Evolutionary conservation across 2,329 filamentous ascomycete genomes (phyloP).

Genomic region (Ophiognomonia clavigignenti-juglandacearum): DNA sequence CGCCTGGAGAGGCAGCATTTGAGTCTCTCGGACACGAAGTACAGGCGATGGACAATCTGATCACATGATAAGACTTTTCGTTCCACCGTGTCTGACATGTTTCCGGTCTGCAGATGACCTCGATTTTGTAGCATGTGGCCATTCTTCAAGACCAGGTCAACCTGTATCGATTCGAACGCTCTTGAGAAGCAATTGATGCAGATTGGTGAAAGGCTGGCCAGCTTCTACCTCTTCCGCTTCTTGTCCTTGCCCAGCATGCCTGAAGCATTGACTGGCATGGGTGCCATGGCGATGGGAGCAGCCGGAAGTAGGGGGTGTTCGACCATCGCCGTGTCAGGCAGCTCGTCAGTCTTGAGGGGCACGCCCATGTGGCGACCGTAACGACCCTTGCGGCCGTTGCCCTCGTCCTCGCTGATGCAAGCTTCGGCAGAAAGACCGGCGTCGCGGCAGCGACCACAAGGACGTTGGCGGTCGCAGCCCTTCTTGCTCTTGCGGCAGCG

Average conservation of each 20-base stretch:
- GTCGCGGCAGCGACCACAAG: conserved; percentile 92
- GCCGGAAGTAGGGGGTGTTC: conserved; percentile 30
- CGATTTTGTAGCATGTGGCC: not conserved
- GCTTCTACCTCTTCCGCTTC: conserved; percentile 54
- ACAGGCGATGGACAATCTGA: conserved; percentile 1
- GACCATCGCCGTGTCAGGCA: conserved; percentile 35
- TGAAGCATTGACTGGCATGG: conserved; percentile 39
- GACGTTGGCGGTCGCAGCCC: conserved; percentile 92
- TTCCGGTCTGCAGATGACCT: too few relatives aligned
- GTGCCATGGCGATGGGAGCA: conserved; percentile 25
- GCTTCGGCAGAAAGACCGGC: conserved; percentile 89
- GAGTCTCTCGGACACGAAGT: not conserved
- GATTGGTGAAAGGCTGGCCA: not conserved
- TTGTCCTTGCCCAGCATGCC: conserved; percentile 50
- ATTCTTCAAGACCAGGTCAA: not conserved
- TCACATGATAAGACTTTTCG: conserved; percentile 1
- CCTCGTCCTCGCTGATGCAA: conserved; percentile 96
- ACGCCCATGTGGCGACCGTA: conserved; percentile 73
- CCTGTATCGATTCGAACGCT: not conserved
- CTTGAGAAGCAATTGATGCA: not conserved
- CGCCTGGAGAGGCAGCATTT: conserved; percentile 1
- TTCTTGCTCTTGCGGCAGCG: conserved; percentile 99
- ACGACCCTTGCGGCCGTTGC: conserved; percentile 91
- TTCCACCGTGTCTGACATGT: not conserved
- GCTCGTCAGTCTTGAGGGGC: conserved; percentile 55